Evolutionary conservation across 139 green algal species (phyloP).

Genomic region (Zygnema circumcarinatum): DNA sequence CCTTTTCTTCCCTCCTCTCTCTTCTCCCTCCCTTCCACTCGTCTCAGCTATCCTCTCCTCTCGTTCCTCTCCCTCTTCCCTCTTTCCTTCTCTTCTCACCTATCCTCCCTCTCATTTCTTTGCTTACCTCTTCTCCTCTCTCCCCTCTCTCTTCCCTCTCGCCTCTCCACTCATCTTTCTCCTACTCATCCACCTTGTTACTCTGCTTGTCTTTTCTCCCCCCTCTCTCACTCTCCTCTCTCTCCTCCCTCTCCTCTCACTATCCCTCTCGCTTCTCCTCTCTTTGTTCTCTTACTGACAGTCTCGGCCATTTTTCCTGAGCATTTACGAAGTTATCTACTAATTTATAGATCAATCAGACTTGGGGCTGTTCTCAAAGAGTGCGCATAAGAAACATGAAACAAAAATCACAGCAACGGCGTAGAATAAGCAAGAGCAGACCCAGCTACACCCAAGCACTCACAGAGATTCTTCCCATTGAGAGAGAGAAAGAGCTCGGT

Average conservation of each 20-base stretch:
- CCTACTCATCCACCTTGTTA: background rate
- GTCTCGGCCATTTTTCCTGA: background rate
- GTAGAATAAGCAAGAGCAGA: too few species aligned
- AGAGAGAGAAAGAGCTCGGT: too few species aligned
- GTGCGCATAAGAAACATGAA: background rate
- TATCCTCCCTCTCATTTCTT: background rate
- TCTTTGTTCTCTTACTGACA: background rate
- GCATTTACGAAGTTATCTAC: background rate
- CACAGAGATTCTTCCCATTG: background rate
- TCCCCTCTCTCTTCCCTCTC: background rate
- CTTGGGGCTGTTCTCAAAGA: background rate
- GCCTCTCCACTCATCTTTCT: background rate
- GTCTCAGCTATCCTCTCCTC: too few species aligned
- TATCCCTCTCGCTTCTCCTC: background rate
- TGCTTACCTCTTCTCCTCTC: background rate
- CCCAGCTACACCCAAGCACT: too few species aligned
- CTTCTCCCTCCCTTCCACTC: too few species aligned
- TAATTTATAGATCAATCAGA: background rate
- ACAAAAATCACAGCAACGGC: background rate
- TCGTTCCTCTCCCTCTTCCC: background rate
- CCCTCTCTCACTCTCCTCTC: background rate
- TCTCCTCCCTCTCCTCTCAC: background rate
- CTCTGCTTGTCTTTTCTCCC: background rate
- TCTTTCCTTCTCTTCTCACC: background rate
- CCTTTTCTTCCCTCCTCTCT: too few species aligned